Percentiles rank a stretch among this genome's conserved stretches.
Evolutionary conservation across 805 yeast species (phyloP).

Genomic region (Hanseniaspora thailandica): DNA sequence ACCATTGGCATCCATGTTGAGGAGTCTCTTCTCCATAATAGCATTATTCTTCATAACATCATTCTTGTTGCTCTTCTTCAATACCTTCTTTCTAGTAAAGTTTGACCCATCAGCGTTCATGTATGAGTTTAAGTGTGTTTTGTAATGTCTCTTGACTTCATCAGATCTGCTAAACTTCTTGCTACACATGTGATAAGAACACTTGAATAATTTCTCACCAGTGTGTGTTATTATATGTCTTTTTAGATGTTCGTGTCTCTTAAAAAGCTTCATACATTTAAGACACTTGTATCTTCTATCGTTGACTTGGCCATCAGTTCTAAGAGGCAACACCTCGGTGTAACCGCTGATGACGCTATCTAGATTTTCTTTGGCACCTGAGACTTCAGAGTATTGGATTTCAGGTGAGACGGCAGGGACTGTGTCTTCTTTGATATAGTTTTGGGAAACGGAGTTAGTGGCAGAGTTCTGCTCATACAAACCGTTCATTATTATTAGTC

Average conservation of each 20-base stretch:
- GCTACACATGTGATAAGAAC: conserved; percentile 72
- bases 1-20: not conserved
- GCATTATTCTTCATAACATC: no score
- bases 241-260: conserved; percentile 80
- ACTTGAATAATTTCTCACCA: conserved; percentile 83
- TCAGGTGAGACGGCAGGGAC: not conserved
- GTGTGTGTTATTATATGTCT: conserved; percentile 87
- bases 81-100: not conserved
- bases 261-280: conserved; percentile 74
- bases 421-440: not conserved
- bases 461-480: not conserved
- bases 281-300: conserved; percentile 54
- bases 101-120: not conserved
- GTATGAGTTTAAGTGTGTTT: conserved; percentile 49
- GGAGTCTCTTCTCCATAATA: not conserved
- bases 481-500: not conserved
- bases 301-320: not conserved
- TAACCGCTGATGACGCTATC: not conserved
- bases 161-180: conserved; percentile 72
- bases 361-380: not conserved
- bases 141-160: conserved; percentile 73
- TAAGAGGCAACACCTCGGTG: not conserved
- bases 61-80: not conserved
- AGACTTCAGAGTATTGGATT: not conserved
- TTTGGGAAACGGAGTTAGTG: not conserved